Conservation (phyloP, 179 eudicot genomes). For the Nepenthes alata region DNA sequence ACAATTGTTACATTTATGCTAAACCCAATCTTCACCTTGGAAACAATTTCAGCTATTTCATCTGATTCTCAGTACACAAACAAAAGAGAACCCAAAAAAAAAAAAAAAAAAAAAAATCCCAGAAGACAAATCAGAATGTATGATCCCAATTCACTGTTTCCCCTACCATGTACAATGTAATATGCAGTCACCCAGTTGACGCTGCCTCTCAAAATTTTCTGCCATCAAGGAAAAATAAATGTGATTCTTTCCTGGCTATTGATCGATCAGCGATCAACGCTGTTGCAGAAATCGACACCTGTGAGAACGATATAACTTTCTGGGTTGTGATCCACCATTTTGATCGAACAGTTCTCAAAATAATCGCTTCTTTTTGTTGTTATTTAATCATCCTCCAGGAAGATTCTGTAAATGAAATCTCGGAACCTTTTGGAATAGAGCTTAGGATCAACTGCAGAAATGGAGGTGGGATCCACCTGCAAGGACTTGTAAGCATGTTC, state of each 20-base stretch:
- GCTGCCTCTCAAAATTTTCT: constrained; percentile 25
- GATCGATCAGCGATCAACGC: background rate
- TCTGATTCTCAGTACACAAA: constrained; percentile 5
- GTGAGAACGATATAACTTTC: background rate
- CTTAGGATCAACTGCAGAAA: constrained; percentile 94
- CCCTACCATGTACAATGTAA: constrained; percentile 34
- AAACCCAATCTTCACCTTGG: constrained; percentile 7
- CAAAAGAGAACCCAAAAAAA: background rate
- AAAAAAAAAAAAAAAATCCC: constrained; percentile 1
- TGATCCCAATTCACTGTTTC: background rate
- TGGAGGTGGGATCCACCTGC: constrained; percentile 73
- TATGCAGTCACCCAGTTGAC: background rate
- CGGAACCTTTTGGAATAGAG: constrained; percentile 90
- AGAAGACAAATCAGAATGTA: constrained; percentile 9
- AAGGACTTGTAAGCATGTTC: constrained; percentile 96
- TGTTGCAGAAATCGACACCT: background rate
- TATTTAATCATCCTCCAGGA: constrained; percentile 56
- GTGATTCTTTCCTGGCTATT: background rate
- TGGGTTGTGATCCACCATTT: background rate
- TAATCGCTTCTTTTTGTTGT: background rate
- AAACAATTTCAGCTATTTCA: constrained; percentile 2
- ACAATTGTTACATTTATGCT: constrained; percentile 10
- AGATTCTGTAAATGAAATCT: constrained; percentile 74
- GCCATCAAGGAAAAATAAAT: constrained; percentile 7
- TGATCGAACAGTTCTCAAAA: background rate